Evolutionary conservation across 208 protist species (phyloP), one percentile per base, ranked within the genome.

Genomic region (Herpetomonas muscarum): DNA sequence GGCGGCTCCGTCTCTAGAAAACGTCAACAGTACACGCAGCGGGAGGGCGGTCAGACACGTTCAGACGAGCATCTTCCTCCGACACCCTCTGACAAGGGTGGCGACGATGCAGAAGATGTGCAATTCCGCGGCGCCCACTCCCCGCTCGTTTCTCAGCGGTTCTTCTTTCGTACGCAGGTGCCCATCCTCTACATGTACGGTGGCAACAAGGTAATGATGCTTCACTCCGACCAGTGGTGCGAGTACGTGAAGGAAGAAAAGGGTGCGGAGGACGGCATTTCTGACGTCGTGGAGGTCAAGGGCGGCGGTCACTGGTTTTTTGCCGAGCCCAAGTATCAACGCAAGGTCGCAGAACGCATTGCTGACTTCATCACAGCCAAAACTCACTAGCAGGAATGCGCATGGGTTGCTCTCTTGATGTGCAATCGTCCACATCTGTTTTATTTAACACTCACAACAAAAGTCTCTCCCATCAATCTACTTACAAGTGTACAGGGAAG

Each of bases 221-320:
- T 85, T 13, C 81, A 87, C 58, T 73, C 85, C 9, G 61, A 64
- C 7, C 63, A 85, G 64, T 92, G 81, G 79, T 74, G 70, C 31
- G 32, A 73, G 9, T 81, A 92, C 54, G 61, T 92, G 3, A 58
- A 67, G 25, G 55, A 72, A 1, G 62, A 69, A 28, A 86, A 84
- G 54, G 70, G 74, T 1, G 50, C 56, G 2, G 53, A 47, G 17
- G 81, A 92, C 54, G 81, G 81, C 25, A 76, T 84, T 15, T 92
- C 85, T 0, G 64, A 84, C 32, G 85, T 85, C 34, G 67, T 92
- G 1, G 61, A 67, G 44, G 62, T 92, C 19, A 62, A 74, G 29
- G 79, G 74, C n/a, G 81, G 74, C 1, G 81, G 81, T 0, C 81
- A 89, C 60, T 92, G 81, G 81, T 92, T 89, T 59, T 92, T 89